Evolutionary conservation across 768 basidiomycete species (phyloP).

Genomic region (Suillus fuscotomentosus): DNA sequence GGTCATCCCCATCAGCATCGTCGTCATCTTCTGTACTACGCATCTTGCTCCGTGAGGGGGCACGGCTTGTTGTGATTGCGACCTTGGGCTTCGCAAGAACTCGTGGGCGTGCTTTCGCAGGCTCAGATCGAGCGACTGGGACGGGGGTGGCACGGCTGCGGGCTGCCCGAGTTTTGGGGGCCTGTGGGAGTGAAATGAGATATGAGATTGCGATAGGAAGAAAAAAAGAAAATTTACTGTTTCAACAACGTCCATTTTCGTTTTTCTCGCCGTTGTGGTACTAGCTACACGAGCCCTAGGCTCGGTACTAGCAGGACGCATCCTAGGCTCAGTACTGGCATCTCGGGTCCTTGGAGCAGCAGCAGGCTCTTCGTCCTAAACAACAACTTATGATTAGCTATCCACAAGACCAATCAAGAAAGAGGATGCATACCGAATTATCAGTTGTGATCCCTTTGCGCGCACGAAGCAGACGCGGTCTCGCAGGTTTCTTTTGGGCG

Average conservation of each 20-base stretch:
- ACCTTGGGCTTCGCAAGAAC: constrained; percentile 2
- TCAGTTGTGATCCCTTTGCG: not conserved
- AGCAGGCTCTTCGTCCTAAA: constrained; percentile 9
- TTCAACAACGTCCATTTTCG: not conserved
- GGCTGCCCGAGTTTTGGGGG: not conserved
- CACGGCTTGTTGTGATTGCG: constrained; percentile 1
- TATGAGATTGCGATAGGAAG: not conserved
- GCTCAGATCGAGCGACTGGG: constrained; percentile 3
- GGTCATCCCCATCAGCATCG: constrained; percentile 9
- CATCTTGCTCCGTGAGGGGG: not conserved
- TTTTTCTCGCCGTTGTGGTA: not conserved
- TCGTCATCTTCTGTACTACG: not conserved
- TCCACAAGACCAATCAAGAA: not conserved
- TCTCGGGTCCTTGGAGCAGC: not conserved
- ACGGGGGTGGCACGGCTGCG: not conserved
- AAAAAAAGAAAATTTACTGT: not conserved
- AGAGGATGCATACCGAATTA: not conserved
- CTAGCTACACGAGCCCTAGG: not conserved
- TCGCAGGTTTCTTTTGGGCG: not conserved
- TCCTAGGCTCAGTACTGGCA: not conserved
- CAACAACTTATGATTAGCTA: not conserved
- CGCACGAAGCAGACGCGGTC: not conserved
- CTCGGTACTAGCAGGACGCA: not conserved
- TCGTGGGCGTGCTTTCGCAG: constrained; percentile 6
- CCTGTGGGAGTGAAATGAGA: not conserved